Base-by-base conservation (phyloP, 805 yeast species). In the Candida suzukii region DNA sequence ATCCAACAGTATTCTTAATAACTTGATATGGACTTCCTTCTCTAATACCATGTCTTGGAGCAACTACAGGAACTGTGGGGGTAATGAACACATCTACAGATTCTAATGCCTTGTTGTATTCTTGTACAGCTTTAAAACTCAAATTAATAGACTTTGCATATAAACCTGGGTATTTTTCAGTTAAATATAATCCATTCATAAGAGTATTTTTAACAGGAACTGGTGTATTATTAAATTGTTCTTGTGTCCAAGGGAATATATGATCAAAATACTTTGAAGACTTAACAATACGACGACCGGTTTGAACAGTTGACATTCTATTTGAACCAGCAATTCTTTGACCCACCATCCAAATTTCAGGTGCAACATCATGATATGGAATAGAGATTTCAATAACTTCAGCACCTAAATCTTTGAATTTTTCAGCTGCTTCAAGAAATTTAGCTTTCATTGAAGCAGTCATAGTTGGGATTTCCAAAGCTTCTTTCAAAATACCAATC, bases 301-400 rank as follows among this genome's bases (percentile, higher is more conserved):
- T 44, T 34, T 40, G 52, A 28, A 42, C 38, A 13, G 44, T 53
- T 41, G 26, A 24, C 24, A 35, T 52, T 40, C 44, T 46, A 24
- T 38, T 34, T 16, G 46, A 39, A 38, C 43, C 63, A 31, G 53
- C 54, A 41, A 46, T 49, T 43, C 56, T 57, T 40, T 46, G 62
- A 41, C 51, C 58, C 30, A 57, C 54, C 46, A 64, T 61, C 69
- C 69, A 64, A 36, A 65, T 55, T 28, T 60, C 61, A 8, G 69
- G 64, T 11, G 66, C 70, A 35, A 52, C 50, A 3, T 60, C 42
- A 43, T 65, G 69, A 43, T 57, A 46, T 12, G 68, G 70, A 37
- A 64, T 48, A 11, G 64, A 58, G 14, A 64, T 49, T 38, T 63
- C 68, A 17, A 49, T 55, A 4, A 64, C 60, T 21, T 53, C 55